Evolutionary conservation across 805 yeast genomes (phyloP).

Genomic region (Wickerhamomyces rabaulensis): DNA sequence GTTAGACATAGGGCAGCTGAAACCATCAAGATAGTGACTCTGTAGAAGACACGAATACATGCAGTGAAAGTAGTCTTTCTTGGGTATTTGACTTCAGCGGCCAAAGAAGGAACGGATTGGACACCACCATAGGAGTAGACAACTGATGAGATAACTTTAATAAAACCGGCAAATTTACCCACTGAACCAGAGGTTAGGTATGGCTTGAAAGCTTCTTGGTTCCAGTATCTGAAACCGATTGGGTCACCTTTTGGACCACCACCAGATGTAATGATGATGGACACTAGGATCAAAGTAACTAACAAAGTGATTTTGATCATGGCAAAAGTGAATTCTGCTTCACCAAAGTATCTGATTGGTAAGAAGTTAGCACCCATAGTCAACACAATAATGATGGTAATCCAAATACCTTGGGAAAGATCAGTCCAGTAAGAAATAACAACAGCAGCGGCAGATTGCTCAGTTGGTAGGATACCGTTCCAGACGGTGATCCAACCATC

Average conservation of each 20-base stretch:
- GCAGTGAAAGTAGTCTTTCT: conserved; percentile 28
- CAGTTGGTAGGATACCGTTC: conserved; percentile 37
- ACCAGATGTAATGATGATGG: conserved; percentile 53
- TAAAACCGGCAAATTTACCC: conserved; percentile 26
- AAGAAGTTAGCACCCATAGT: conserved; percentile 31
- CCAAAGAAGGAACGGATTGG: conserved; percentile 44
- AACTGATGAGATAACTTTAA: conserved; percentile 33
- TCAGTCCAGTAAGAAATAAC: conserved; percentile 42
- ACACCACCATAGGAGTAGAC: conserved; percentile 34
- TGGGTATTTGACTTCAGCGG: conserved; percentile 32
- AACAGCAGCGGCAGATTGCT: conserved; percentile 39
- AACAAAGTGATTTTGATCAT: conserved; percentile 55
- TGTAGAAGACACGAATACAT: conserved; percentile 26
- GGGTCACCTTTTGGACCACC: conserved; percentile 45
- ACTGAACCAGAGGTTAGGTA: conserved; percentile 14
- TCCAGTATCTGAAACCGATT: conserved; percentile 32
- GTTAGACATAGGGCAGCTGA: conserved; percentile 27
- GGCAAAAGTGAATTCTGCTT: conserved; percentile 51
- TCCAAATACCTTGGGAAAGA: conserved; percentile 39
- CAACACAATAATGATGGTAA: conserved; percentile 33
- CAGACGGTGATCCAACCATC: conserved; percentile 40
- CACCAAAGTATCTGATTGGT: conserved; percentile 41
- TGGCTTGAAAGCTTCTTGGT: conserved; percentile 9
- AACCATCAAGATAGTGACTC: conserved; percentile 27
- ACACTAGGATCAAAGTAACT: conserved; percentile 51